Percentiles rank a stretch among this genome's conserved stretches.
phyloP scores from a whole-genome alignment of 164 flowering plant species.

The Annona squamosa region DNA sequence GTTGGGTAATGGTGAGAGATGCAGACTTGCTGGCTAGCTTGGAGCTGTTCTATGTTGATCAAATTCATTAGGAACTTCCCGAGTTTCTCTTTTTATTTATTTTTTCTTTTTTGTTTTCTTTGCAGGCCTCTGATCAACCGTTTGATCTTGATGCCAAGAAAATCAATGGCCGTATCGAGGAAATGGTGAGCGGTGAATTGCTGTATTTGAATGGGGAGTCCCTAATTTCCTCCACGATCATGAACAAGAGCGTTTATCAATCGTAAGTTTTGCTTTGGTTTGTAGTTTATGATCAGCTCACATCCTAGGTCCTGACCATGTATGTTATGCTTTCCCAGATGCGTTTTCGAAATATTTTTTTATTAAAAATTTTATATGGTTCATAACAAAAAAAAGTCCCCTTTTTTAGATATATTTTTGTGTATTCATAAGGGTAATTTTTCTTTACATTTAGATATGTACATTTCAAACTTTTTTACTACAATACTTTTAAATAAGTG shows the following conservation, averaged over 20 bases:
- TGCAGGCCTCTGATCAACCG: conserved; percentile 75
- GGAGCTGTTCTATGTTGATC: background rate
- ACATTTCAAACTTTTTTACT: no score
- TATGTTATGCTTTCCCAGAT: no score
- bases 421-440: no score
- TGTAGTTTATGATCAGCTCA: background rate
- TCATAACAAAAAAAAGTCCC: no score
- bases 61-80: background rate
- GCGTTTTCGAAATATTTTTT: no score
- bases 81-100: background rate
- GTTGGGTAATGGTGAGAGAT: conserved; percentile 79
- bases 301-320: no score
- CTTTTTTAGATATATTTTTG: no score
- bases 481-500: no score
- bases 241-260: conserved; percentile 55
- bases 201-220: conserved; percentile 57
- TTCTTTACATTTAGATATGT: no score
- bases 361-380: no score
- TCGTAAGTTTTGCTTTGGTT: conserved; percentile 36
- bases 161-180: conserved; percentile 50
- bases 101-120: background rate
- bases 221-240: conserved; percentile 48
- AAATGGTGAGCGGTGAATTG: conserved; percentile 59
- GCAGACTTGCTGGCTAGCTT: background rate
- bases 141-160: conserved; percentile 43